Evolutionary conservation across 2,329 filamentous ascomycete genomes (phyloP), one percentile per base, ranked within the genome.

Genomic region (Colletotrichum endophyticum): DNA sequence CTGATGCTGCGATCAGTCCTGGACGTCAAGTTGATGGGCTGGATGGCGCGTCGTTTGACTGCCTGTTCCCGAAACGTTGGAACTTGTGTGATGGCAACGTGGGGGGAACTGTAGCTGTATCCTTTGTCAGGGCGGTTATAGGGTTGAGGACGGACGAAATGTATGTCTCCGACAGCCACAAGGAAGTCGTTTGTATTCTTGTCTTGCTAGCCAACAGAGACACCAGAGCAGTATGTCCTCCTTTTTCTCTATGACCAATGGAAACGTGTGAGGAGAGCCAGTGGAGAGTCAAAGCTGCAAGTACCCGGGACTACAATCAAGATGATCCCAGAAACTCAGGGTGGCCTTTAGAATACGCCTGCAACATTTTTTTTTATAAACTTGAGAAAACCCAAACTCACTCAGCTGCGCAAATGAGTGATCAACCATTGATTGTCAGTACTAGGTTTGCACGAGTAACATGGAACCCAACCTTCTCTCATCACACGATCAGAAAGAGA

Each of bases 71-170:
- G n/a, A 53, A 22, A 53, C 39, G 3, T 0, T 53, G 0, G 11
- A 8, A 0, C 0, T 22, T 53, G n/a, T 13, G 19, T 13, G 4
- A 53, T 22, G 0, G 44, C 0, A 3, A n/a, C 0, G 19, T 12
- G 9, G 11, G n/a, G n/a, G 44, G 2, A 3, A 22, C 11, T 49
- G 11, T 49, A n/a, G 44, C n/a, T 0, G 2, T 49, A 4, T 49
- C 0, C 19, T 49, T 49, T 49, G 44, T 49, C 44, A 49, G 19
- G 44, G 11, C 11, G 39, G 39, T 1, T 7, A 0, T 49, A 1
- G 1, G 39, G 19, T 49, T 49, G 9, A 12, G 39, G 39, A 49
- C 9, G 8, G 44, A 44, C 19, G 39, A 44, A n/a, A 49, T 22
- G 44, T 49, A 13, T 49, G 44, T 13, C 44, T 49, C 11, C 0